Conservation (phyloP, 768 basidiomycete genomes). For the Pisolithus sp. region DNA sequence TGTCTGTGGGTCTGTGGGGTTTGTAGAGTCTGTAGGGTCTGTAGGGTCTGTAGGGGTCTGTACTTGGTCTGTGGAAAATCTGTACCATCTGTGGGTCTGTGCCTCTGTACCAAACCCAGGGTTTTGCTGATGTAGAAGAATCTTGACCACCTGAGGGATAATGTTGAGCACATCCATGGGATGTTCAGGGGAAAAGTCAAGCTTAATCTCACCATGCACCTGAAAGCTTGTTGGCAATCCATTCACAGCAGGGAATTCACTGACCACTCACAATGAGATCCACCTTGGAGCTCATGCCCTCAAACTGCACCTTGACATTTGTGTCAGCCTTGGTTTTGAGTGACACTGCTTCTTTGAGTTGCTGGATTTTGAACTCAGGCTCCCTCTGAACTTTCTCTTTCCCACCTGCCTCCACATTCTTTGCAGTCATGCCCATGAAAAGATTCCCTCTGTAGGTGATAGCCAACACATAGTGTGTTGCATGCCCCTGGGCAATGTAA, state of each 20-base stretch:
- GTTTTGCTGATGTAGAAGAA: no score
- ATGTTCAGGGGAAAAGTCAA: background rate
- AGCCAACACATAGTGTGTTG: background rate
- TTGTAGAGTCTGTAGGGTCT: no score
- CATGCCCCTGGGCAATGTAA: no score
- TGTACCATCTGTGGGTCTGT: no score
- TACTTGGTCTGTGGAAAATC: no score
- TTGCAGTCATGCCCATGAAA: conserved; percentile 9
- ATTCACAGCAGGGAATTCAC: background rate
- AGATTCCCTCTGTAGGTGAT: background rate
- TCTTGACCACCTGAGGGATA: background rate
- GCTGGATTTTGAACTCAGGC: conserved; percentile 6
- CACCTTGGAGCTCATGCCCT: background rate
- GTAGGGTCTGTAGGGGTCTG: no score
- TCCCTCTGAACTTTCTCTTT: conserved; percentile 11
- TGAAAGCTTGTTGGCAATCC: background rate
- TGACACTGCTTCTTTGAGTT: conserved; percentile 10
- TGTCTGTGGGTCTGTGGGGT: no score
- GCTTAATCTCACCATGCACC: background rate
- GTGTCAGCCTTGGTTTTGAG: background rate
- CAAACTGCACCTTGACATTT: background rate
- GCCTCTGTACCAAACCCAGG: no score
- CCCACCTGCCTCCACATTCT: conserved; percentile 7
- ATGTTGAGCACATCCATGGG: background rate
- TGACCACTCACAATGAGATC: background rate